These are phyloP conservation scores for Carex littledalei DNA, from an alignment of 176 grass and related monocot species.

Conservation along the genomic window DNA sequence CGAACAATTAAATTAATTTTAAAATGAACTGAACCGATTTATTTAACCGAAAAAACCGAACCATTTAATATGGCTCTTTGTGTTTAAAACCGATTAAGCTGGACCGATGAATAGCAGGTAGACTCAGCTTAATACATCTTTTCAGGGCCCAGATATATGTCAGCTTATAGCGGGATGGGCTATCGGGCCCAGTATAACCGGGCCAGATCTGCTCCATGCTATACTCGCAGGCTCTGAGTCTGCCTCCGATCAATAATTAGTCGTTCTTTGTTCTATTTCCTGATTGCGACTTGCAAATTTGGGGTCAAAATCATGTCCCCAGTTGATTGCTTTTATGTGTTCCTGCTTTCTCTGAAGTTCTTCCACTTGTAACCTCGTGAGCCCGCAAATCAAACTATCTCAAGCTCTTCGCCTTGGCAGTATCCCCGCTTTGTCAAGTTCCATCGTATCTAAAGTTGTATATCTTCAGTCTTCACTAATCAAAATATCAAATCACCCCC, in stretches of 20 bases:
- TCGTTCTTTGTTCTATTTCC: background rate
- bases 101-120: no score
- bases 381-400: background rate
- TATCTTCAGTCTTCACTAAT: background rate
- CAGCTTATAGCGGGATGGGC: background rate
- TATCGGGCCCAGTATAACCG: background rate
- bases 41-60: no score
- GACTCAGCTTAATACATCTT: no score
- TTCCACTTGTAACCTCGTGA: conserved; percentile 2
- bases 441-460: background rate
- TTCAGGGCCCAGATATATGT: no score
- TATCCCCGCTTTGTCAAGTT: background rate
- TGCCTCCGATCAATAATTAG: background rate
- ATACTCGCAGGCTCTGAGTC: background rate
- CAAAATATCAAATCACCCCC: background rate
- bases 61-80: no score
- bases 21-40: no score
- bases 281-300: background rate
- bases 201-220: background rate
- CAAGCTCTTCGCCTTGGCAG: background rate
- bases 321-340: background rate
- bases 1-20: no score
- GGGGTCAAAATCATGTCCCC: background rate
- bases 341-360: background rate
- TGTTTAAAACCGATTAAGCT: no score